Evolutionary conservation across 768 basidiomycete genomes (phyloP).

Genomic region (Steccherinum ochraceum): DNA sequence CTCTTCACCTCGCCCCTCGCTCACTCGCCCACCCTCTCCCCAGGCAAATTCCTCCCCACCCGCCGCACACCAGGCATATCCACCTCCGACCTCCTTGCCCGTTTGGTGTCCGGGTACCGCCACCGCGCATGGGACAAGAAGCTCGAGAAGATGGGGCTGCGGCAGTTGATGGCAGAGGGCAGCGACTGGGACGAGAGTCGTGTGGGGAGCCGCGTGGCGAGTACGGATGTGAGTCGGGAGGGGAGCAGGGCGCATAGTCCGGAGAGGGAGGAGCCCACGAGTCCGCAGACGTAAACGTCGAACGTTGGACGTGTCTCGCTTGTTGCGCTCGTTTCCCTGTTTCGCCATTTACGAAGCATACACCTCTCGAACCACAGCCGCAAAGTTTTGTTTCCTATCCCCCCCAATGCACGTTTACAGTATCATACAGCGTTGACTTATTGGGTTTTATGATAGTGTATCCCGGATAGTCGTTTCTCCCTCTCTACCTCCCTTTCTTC

Average conservation of each 20-base stretch:
- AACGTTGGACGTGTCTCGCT: too few relatives aligned
- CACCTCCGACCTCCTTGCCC: conserved; percentile 87
- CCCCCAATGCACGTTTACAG: too few relatives aligned
- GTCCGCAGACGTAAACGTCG: background rate
- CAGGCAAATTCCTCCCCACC: conserved; percentile 94
- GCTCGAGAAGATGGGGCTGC: conserved; percentile 79
- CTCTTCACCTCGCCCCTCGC: background rate
- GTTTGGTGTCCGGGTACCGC: conserved; percentile 85
- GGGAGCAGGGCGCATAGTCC: conserved; percentile 3
- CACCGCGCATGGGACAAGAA: conserved; percentile 85
- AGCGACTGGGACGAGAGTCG: conserved; percentile 25
- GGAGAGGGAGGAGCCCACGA: background rate
- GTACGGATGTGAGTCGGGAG: conserved; percentile 7
- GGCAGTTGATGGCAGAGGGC: conserved; percentile 61
- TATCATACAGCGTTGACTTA: too few relatives aligned
- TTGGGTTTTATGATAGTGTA: too few relatives aligned
- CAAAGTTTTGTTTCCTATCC: too few relatives aligned
- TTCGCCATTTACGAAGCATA: too few relatives aligned
- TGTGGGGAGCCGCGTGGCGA: conserved; percentile 10
- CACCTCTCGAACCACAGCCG: too few relatives aligned
- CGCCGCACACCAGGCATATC: conserved; percentile 92
- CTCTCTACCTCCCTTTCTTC: too few relatives aligned
- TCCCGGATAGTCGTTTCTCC: too few relatives aligned
- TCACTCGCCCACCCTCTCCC: background rate
- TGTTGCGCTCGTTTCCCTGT: too few relatives aligned